phyloP scores from a whole-genome alignment of 306 rosid species.

The Lupinus albus region DNA sequence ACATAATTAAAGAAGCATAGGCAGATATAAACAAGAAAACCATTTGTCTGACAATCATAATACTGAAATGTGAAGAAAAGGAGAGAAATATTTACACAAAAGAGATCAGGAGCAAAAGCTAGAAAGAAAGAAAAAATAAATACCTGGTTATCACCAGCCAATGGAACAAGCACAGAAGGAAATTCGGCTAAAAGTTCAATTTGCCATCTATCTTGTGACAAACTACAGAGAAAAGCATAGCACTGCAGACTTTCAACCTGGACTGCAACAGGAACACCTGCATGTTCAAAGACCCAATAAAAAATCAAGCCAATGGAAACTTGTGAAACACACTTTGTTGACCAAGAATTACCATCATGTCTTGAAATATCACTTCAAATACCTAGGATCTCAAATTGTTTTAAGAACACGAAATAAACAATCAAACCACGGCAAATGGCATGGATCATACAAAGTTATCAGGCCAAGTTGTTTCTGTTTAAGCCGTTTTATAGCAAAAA shows the following conservation, averaged over 20 bases:
- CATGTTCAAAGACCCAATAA: conserved; percentile 37
- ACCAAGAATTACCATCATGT: not conserved
- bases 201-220: conserved; percentile 59
- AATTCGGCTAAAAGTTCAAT: conserved; percentile 70
- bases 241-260: conserved; percentile 86
- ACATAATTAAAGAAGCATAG: not conserved
- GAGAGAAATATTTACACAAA: conserved; percentile 12
- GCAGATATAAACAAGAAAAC: conserved; percentile 19
- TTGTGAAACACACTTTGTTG: conserved; percentile 8
- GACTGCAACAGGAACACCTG: conserved; percentile 76
- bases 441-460: not conserved
- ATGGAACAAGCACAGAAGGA: conserved; percentile 81
- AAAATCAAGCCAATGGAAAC: conserved; percentile 26
- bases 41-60: not conserved
- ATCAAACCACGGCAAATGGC: not conserved
- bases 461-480: not conserved
- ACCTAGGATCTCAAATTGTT: not conserved
- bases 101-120: not conserved
- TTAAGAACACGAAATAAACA: not conserved
- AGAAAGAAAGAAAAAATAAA: not conserved
- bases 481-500: not conserved
- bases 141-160: conserved; percentile 73
- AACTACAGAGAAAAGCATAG: conserved; percentile 65
- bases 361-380: not conserved
- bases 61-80: conserved; percentile 16